Evolutionary conservation across 257 asterid species (phyloP).

Genomic region (Ligustrum vulgare): DNA sequence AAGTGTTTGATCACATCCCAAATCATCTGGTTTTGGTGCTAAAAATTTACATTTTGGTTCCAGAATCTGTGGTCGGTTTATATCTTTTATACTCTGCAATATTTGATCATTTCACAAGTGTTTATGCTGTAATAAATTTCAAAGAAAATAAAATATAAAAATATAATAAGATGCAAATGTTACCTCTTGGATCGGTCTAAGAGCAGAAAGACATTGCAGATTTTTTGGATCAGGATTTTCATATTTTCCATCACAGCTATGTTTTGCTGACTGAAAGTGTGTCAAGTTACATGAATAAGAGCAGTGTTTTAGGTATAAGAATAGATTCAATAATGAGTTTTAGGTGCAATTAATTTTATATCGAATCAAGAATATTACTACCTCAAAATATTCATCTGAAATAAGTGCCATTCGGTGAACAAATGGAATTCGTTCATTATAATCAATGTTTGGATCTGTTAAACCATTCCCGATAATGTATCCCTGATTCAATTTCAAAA

Average conservation of each 20-base stretch:
- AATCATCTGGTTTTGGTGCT: constrained; percentile 17
- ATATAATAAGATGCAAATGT: background rate
- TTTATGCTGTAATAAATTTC: background rate
- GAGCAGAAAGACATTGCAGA: constrained; percentile 23
- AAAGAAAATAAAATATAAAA: background rate
- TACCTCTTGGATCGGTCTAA: constrained; percentile 16
- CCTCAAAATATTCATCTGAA: constrained; percentile 28
- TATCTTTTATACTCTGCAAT: constrained; percentile 32
- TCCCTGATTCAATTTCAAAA: constrained; percentile 16
- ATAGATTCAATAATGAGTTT: background rate
- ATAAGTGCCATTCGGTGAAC: constrained; percentile 23
- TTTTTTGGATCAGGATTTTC: constrained; percentile 21
- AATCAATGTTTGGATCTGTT: background rate
- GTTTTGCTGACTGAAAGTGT: constrained; percentile 25
- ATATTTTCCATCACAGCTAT: constrained; percentile 32
- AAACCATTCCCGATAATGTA: constrained; percentile 22
- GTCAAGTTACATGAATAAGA: background rate
- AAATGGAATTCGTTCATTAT: constrained; percentile 14
- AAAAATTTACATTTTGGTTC: constrained; percentile 28
- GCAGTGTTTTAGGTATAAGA: background rate
- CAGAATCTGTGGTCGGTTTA: constrained; percentile 20
- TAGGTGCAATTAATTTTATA: background rate
- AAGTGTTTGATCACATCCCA: background rate
- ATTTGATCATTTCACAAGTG: background rate
- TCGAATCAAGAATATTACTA: background rate